Conservation (phyloP, 306 rosid species). For the Potentilla sterilis region DNA sequence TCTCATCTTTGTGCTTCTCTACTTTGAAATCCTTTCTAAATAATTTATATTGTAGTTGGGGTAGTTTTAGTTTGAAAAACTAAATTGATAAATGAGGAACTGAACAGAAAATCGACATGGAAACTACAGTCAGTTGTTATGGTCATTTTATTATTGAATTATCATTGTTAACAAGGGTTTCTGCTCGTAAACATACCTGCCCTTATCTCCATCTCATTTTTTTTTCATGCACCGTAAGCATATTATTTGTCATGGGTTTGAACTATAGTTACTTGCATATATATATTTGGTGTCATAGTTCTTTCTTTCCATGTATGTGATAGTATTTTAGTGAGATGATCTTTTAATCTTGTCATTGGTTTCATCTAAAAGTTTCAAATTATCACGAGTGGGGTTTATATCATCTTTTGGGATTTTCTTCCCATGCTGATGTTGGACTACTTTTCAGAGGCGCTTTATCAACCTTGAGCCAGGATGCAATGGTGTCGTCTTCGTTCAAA, state of each 20-base stretch:
- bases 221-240: neutral
- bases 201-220: neutral
- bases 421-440: constrained; percentile 19
- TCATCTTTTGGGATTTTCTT: constrained; percentile 8
- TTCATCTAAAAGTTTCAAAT: neutral
- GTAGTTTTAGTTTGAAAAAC: neutral
- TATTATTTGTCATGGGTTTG: neutral
- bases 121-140: neutral
- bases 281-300: neutral
- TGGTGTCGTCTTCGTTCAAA: constrained; percentile 88
- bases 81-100: neutral
- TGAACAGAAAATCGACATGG: neutral
- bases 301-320: neutral
- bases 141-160: neutral
- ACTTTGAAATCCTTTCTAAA: neutral
- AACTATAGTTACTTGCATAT: neutral
- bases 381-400: neutral
- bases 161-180: neutral
- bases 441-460: constrained; percentile 64
- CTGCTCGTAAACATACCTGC: neutral
- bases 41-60: neutral
- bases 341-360: neutral
- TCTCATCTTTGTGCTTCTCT: neutral
- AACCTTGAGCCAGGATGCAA: constrained; percentile 89
- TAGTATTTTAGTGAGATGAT: neutral